A percentile compares a stretch with the other conserved stretches of the same genome.
phyloP scores from a whole-genome alignment of 495 filamentous ascomycete genomes.

The Aspergillus ellipticus region DNA sequence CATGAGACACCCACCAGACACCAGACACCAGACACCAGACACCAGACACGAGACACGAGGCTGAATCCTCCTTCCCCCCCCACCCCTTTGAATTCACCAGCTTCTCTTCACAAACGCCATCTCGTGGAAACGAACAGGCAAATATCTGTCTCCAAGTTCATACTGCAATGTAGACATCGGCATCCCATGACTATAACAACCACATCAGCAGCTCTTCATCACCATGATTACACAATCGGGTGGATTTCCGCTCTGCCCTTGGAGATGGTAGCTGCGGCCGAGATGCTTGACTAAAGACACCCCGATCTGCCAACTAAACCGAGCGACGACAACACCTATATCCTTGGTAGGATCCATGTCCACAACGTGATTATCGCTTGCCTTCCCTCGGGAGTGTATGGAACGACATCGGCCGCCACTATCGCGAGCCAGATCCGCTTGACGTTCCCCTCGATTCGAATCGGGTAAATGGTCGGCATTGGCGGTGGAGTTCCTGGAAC shows the following conservation, averaged over 20 bases:
- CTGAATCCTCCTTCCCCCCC: no score
- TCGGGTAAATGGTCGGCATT: neutral
- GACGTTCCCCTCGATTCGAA: neutral
- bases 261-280: slow-evolving; percentile 27
- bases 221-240: slow-evolving; percentile 24
- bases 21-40: no score
- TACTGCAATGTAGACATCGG: no score
- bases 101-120: no score
- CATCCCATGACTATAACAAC: no score
- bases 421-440: neutral
- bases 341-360: slow-evolving; percentile 22
- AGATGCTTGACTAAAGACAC: slow-evolving; percentile 31
- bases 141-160: no score
- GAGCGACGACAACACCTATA: slow-evolving; percentile 33
- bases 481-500: neutral
- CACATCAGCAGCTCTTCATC: no score
- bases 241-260: slow-evolving; percentile 34
- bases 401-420: slow-evolving; percentile 13
- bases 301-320: slow-evolving; percentile 8
- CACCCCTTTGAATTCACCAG: no score
- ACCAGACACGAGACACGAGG: no score
- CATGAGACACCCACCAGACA: no score
- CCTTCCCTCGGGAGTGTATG: slow-evolving; percentile 24
- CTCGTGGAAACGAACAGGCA: no score
- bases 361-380: slow-evolving; percentile 37